Base-by-base conservation (phyloP, 768 basidiomycete species). In the Clavulina sp. region DNA sequence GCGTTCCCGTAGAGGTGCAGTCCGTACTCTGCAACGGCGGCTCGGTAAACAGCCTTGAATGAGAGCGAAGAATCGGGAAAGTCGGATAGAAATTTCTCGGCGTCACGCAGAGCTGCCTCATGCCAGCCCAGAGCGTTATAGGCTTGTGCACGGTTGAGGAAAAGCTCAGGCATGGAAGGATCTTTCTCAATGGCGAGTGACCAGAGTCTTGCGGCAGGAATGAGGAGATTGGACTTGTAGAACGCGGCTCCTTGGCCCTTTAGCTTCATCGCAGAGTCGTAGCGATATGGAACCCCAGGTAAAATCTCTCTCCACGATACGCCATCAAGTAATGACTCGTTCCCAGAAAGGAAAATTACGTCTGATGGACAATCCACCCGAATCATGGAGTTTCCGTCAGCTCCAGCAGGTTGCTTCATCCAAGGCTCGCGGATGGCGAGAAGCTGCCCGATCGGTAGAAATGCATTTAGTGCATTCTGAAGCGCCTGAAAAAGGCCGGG, bases 121-220 rank as follows among this genome's bases (percentile, higher is more conserved):
- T 55, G 60, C 33, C 55, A 62, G 2, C 51, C 52, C 4, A 65
- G 52, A 4, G 55, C 56, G 3, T 65, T 52, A 40, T 60, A 62
- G 0, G 58, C 55, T 38, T 61, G 58, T 2, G 65, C 50, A 1
- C 65, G 60, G 48, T 66, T 66, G 9, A 64, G 56, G 4, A 51
- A 60, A 4, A 64, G 53, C 4, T 57, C 41, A 26, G 5, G 32
- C 5, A 16, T 7, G 52, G 59, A 56, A 9, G 19, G 44, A 4
- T 19, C 30, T n/a, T n/a, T n/a, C n/a, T n/a, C n/a, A n/a, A n/a
- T n/a, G n/a, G n/a, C n/a, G n/a, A n/a, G n/a, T n/a, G n/a, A n/a
- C n/a, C n/a, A n/a, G n/a, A n/a, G n/a, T n/a, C n/a, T n/a, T n/a
- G n/a, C n/a, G n/a, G n/a, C n/a, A n/a, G n/a, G n/a, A n/a, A n/a